Conservation (phyloP, 306 rosid species). For the Sesbania bispinosa region DNA sequence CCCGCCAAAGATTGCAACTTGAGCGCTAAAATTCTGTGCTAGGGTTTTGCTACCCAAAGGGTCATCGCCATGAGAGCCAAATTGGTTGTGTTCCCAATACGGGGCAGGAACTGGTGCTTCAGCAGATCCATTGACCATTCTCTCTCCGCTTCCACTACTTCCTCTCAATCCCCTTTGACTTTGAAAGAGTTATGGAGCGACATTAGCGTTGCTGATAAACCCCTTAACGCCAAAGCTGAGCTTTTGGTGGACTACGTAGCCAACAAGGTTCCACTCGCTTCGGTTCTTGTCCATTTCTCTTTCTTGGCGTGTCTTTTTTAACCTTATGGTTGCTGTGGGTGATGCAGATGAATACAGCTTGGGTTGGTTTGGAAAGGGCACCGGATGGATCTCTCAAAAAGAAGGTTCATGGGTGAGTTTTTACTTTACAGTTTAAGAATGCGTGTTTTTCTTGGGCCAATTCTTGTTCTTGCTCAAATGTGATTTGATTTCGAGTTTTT, state of each 20-base stretch:
- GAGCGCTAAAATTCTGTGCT: background rate
- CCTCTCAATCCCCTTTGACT: constrained; percentile 52
- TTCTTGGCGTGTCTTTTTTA: background rate
- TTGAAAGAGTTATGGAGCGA: constrained; percentile 54
- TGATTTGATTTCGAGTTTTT: constrained; percentile 13
- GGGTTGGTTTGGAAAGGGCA: constrained; percentile 74
- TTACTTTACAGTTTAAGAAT: background rate
- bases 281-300: background rate
- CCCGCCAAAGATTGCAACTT: background rate
- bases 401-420: constrained; percentile 72
- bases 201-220: constrained; percentile 30
- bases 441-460: background rate
- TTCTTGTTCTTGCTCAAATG: background rate
- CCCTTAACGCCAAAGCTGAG: constrained; percentile 59
- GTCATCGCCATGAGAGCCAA: constrained; percentile 67
- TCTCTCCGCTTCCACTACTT: constrained; percentile 27
- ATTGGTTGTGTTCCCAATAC: constrained; percentile 81
- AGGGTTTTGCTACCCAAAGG: background rate
- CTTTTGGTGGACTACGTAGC: constrained; percentile 55
- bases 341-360: constrained; percentile 71
- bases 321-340: background rate
- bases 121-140: constrained; percentile 53
- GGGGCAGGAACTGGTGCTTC: constrained; percentile 86
- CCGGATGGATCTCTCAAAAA: constrained; percentile 63
- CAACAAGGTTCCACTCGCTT: constrained; percentile 44